Evolutionary conservation across 129 eudicot genomes (phyloP), one percentile per base, ranked within the genome.

Genomic region (Oenanthe sinensis): DNA sequence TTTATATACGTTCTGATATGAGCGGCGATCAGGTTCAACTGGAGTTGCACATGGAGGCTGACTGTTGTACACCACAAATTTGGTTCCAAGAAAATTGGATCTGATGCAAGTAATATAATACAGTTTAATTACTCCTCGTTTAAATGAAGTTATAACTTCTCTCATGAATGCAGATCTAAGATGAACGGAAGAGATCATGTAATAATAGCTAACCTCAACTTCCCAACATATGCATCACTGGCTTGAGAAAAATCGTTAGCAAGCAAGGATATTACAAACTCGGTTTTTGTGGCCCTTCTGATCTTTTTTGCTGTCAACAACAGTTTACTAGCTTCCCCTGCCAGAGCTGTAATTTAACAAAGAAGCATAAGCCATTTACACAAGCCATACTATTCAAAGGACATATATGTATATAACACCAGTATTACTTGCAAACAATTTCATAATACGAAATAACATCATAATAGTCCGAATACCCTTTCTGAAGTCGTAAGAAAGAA

Each of bases 81-180:
- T 92, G 86, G 97, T 88, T 45, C 96, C 97, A 47, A 92, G 88
- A 50, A 92, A 88, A 81, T 92, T 90, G 81, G 97, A 92, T 84
- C 97, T 92, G 90, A 55, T 76, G 16, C 3, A 39, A 79, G 0
- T 22, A 67, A 63, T 74, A 6, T 30, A 45, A 54, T 42, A 60
- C 5, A 55, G 33, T n/a, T 71, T 72, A 20, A 9, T 13, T 11
- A 26, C 22, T 49, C 20, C 8, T 63, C 1, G 36, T 39, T 65
- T 20, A 44, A 62, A 8, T 39, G 37, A 33, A 46, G 26, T 5
- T 47, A 0, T 22, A 74, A 13, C 14, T 26, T 26, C 24, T 74
- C 12, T 15, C 14, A 8, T 4, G 55, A 68, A 71, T 72, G 10
- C 36, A 45, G 24, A 60, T 7, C 20, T 28, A 79, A 16, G 24